These are phyloP conservation scores for Suillus luteus DNA, from an alignment of 768 basidiomycete species.

Conservation along the genomic window DNA sequence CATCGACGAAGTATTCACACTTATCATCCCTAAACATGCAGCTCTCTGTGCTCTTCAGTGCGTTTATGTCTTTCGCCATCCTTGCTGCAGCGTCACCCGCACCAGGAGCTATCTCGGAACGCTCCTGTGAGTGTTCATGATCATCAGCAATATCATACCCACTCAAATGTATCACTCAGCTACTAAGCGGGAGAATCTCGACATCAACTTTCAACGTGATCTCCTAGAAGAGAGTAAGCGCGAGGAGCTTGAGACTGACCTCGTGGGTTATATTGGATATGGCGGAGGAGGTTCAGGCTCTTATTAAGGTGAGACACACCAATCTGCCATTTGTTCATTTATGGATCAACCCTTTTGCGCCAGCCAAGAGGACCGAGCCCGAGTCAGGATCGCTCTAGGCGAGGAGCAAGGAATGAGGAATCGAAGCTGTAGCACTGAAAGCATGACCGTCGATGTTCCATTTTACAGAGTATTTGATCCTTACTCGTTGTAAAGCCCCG, in stretches of 20 bases:
- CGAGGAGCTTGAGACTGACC: neutral
- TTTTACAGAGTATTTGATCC: neutral
- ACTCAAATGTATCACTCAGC: neutral
- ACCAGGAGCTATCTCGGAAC: neutral
- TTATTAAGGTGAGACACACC: neutral
- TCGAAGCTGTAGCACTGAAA: too few relatives aligned
- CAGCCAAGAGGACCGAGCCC: neutral
- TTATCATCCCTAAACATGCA: neutral
- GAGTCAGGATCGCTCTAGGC: neutral
- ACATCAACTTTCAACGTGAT: neutral
- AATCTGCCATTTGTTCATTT: neutral
- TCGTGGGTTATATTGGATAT: neutral
- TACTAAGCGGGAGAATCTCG: neutral
- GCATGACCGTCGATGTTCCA: neutral
- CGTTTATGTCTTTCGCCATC: neutral
- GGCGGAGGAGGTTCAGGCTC: neutral
- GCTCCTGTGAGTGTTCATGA: neutral
- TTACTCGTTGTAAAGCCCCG: neutral
- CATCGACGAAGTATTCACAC: neutral
- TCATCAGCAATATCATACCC: neutral
- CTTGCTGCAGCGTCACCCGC: constrained; percentile 6
- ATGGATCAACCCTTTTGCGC: neutral
- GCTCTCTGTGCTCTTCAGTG: neutral
- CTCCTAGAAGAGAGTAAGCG: neutral
- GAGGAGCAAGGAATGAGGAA: neutral